Evolutionary conservation across 805 yeast species (phyloP).

Genomic region (Scheffersomyces spartinae): DNA sequence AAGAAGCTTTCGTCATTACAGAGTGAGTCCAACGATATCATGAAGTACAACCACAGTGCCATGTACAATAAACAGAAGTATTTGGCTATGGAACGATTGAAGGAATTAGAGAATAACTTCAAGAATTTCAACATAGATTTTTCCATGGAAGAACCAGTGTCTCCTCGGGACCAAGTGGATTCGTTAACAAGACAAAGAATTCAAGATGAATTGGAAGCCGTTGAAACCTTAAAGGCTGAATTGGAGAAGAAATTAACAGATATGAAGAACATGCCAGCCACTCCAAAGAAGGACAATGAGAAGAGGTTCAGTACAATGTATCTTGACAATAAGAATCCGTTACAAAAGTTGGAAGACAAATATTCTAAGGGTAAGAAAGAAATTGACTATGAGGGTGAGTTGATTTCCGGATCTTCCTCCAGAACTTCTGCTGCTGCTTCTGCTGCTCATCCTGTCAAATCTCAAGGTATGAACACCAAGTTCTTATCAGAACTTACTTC

Average conservation of each 20-base stretch:
- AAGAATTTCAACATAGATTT: constrained; percentile 55
- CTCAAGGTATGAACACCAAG: constrained; percentile 33
- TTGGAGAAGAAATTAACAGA: constrained; percentile 25
- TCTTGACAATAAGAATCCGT: constrained; percentile 1
- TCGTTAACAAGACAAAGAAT: constrained; percentile 23
- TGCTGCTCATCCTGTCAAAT: constrained; percentile 16
- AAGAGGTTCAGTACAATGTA: constrained; percentile 2
- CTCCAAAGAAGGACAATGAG: constrained; percentile 6
- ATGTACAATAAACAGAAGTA: constrained; percentile 47
- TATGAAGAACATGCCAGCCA: not conserved
- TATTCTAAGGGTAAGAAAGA: constrained; percentile 34
- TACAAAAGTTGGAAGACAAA: constrained; percentile 27
- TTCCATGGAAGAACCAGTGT: constrained; percentile 3
- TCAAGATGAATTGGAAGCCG: constrained; percentile 30
- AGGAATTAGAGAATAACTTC: constrained; percentile 56
- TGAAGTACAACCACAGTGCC: constrained; percentile 55
- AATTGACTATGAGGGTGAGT: constrained; percentile 5
- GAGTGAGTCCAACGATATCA: constrained; percentile 63
- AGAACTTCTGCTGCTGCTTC: constrained; percentile 7
- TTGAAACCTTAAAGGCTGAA: constrained; percentile 27
- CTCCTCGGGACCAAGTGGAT: constrained; percentile 11
- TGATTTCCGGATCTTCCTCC: too few species aligned
- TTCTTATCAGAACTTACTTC: constrained; percentile 43
- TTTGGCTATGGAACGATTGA: constrained; percentile 60
- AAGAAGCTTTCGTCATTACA: constrained; percentile 52